Conservation (phyloP, 1,139 yeast species). For the Ogataea hybrid region DNA sequence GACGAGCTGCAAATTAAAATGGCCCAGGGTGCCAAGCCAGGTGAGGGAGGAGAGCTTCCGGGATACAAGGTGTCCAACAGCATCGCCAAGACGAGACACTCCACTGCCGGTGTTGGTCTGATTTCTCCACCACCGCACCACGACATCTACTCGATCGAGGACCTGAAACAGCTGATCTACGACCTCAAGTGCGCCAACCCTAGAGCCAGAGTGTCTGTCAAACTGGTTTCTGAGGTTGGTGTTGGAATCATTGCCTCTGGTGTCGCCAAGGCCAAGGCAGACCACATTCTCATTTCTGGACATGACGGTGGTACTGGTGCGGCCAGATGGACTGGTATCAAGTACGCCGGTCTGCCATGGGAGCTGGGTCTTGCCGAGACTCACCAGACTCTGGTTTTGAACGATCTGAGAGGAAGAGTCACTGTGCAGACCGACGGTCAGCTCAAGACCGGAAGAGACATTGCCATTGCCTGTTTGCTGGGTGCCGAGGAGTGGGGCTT, state of each 20-base stretch:
- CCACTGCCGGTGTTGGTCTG: constrained; percentile 95
- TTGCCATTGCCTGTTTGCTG: constrained; percentile 90
- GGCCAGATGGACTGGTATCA: constrained; percentile 94
- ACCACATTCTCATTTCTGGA: constrained; percentile 91
- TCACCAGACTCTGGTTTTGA: constrained; percentile 93
- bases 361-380: constrained; percentile 98
- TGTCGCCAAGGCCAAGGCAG: constrained; percentile 98
- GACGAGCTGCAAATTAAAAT: constrained; percentile 97
- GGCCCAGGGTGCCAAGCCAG: constrained; percentile 99
- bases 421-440: constrained; percentile 97
- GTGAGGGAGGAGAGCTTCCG: constrained; percentile 99
- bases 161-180: constrained; percentile 92
- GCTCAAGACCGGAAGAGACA: constrained; percentile 92
- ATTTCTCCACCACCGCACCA: constrained; percentile 99
- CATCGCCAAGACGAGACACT: constrained; percentile 94
- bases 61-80: constrained; percentile 87
- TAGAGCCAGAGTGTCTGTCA: constrained; percentile 93
- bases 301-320: constrained; percentile 99
- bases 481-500: constrained; percentile 99
- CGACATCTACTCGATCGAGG: constrained; percentile 97
- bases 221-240: constrained; percentile 96
- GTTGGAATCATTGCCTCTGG: constrained; percentile 99
- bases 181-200: constrained; percentile 97
- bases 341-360: constrained; percentile 98
- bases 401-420: constrained; percentile 94